Base-by-base conservation (phyloP, 2,329 filamentous ascomycete species). In the Cyclaneusma minus region DNA sequence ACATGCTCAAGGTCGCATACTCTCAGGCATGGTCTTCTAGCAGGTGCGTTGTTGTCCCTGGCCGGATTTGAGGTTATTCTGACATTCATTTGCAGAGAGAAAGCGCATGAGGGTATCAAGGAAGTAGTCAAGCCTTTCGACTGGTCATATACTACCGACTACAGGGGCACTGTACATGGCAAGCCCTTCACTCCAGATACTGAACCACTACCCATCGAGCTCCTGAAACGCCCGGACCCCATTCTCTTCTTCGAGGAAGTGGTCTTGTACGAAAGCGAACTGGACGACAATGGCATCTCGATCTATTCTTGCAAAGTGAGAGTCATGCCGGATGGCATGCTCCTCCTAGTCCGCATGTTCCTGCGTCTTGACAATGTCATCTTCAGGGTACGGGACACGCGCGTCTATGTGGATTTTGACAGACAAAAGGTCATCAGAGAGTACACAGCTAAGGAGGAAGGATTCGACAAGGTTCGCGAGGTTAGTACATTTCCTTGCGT, bases 171-270 rank as follows among this genome's bases (percentile, higher is more conserved):
- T 3, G 54, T 76, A 21, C 55, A 33, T 27, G 43, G 31, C 3
- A 49, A 43, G 27, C 22, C 22, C 13, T 47, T 47, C 21, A 32
- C 36, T 17, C n/a, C 30, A 6, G 32, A 34, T 13, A 28, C 27
- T 13, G 41, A 50, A 28, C 42, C 63, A 29, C 89, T 98, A 35
- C 85, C 89, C 4, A 64, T 93, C 30, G 82, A 87, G 41, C 65
- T 95, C 21, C 66, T 98, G 26, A 83, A 78, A 49, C 70, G 81
- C 16, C 79, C 82, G 9, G 89, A 98, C 48, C 89, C 89, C 0
- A 98, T 98, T 37, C 57, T 92, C 4, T 94, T 95, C 62, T 92
- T 91, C 48, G 87, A 95, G 55, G 84, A 95, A 42, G 83, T 98
- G 20, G 73, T 94, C 41, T 64, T 98, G 24, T 98, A 92, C 50